phyloP scores from a whole-genome alignment of 2,329 filamentous ascomycete species.

The Pseudogymnoascus sp. region DNA sequence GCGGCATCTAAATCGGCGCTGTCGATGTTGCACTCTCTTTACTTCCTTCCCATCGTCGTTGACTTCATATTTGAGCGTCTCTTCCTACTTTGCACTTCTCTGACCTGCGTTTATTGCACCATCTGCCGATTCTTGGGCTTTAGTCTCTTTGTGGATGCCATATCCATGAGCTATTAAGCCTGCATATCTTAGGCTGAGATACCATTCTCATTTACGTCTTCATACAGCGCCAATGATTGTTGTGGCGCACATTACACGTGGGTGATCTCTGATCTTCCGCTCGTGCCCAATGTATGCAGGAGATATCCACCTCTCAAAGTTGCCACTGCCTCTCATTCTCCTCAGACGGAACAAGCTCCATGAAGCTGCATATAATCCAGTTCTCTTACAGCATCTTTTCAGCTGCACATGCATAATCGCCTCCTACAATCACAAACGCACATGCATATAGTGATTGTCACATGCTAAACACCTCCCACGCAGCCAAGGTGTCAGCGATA shows the following conservation, averaged over 20 bases:
- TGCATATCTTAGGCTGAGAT: neutral
- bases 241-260: neutral
- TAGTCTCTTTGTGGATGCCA: neutral
- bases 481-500: constrained; percentile 6
- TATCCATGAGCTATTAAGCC: neutral
- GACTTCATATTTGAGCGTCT: neutral
- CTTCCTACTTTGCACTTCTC: neutral
- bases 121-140: neutral
- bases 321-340: neutral
- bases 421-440: neutral
- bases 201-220: neutral
- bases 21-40: neutral
- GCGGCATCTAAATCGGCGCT: neutral
- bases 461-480: neutral
- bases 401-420: neutral
- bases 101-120: neutral
- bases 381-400: neutral
- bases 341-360: neutral
- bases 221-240: neutral
- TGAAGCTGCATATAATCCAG: neutral
- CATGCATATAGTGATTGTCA: neutral
- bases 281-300: neutral
- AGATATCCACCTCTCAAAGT: neutral
- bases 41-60: neutral
- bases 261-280: neutral